A percentile compares a stretch with the other conserved stretches of the same genome.
Evolutionary conservation across 768 basidiomycete species (phyloP).

Genomic region (Suillus plorans): DNA sequence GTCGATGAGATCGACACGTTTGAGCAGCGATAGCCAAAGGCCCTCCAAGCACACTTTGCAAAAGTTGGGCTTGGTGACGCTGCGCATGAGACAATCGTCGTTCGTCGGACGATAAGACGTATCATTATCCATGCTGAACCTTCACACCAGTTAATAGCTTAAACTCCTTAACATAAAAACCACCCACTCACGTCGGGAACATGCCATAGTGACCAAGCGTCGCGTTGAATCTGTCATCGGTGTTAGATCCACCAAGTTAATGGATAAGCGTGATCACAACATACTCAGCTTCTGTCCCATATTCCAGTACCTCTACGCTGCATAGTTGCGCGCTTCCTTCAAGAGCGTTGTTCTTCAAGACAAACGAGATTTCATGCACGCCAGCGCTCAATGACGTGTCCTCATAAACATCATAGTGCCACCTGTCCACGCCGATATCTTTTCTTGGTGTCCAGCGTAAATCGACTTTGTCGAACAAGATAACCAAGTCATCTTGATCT

Average conservation of each 20-base stretch:
- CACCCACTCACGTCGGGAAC: constrained; percentile 65
- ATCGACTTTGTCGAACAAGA: constrained; percentile 60
- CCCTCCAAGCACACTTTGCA: constrained; percentile 75
- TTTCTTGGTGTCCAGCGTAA: constrained; percentile 52
- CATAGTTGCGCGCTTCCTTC: constrained; percentile 71
- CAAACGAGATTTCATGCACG: constrained; percentile 59
- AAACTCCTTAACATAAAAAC: neutral
- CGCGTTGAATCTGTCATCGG: constrained; percentile 52
- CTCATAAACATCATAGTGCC: constrained; percentile 67
- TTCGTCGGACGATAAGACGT: constrained; percentile 82
- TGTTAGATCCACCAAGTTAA: constrained; percentile 1
- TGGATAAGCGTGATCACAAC: constrained; percentile 15
- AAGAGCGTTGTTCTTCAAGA: constrained; percentile 44
- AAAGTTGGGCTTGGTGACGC: constrained; percentile 66
- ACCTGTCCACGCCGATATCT: constrained; percentile 66
- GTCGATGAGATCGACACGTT: constrained; percentile 63
- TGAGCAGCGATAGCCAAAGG: constrained; percentile 67
- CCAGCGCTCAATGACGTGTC: constrained; percentile 44
- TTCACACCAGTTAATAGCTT: constrained; percentile 21
- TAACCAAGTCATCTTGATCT: constrained; percentile 45
- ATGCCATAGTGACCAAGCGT: constrained; percentile 59
- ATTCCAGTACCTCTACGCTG: constrained; percentile 73
- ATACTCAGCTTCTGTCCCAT: constrained; percentile 61
- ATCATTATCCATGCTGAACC: constrained; percentile 55
- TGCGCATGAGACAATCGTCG: constrained; percentile 81